Percentiles rank a stretch among this genome's conserved stretches.
phyloP scores from a whole-genome alignment of 2,329 filamentous ascomycete species.

The Penicillium sp. region DNA sequence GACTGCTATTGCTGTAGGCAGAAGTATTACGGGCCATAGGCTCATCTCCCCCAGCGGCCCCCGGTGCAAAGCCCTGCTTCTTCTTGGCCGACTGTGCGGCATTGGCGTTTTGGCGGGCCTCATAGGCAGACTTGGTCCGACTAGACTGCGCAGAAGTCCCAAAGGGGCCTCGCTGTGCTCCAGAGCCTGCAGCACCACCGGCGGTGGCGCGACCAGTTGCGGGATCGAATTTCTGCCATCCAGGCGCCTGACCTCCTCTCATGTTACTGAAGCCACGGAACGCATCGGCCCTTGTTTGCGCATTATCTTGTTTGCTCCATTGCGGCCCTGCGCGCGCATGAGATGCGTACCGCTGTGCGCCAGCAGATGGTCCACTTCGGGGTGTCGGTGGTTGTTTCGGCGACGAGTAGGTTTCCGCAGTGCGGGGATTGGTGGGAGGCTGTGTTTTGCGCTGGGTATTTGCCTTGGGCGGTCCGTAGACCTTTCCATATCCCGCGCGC shows the following conservation, averaged over 20 bases:
- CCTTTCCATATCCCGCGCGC: slow-evolving; percentile 46
- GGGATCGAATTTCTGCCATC: slow-evolving; percentile 44
- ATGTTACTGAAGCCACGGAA: slow-evolving; percentile 46
- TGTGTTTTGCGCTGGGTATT: slow-evolving; percentile 30
- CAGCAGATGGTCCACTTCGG: slow-evolving; percentile 35
- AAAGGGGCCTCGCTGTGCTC: slow-evolving; percentile 20
- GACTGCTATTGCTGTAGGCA: slow-evolving; percentile 44
- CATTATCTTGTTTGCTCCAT: slow-evolving; percentile 40
- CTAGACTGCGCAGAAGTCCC: slow-evolving; percentile 19
- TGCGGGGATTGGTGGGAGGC: slow-evolving; percentile 23
- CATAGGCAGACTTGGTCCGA: slow-evolving; percentile 41
- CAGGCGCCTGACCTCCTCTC: slow-evolving; percentile 32
- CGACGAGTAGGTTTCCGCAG: slow-evolving; percentile 26
- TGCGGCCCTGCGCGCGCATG: slow-evolving; percentile 42
- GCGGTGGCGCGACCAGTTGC: slow-evolving; percentile 31
- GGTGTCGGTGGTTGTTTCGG: slow-evolving; percentile 19
- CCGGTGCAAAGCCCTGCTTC: slow-evolving; percentile 57
- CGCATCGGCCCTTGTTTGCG: slow-evolving; percentile 43
- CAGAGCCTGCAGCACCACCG: slow-evolving; percentile 22
- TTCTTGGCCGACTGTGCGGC: slow-evolving; percentile 47
- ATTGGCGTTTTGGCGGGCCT: slow-evolving; percentile 36
- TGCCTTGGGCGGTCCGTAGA: slow-evolving; percentile 31
- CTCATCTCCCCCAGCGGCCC: slow-evolving; percentile 57
- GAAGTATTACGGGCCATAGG: slow-evolving; percentile 53
- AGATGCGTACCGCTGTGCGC: slow-evolving; percentile 40